Percentiles rank a stretch among this genome's conserved stretches.
Conservation (phyloP, 768 basidiomycete genomes). For the Strobilomyces confusus region DNA sequence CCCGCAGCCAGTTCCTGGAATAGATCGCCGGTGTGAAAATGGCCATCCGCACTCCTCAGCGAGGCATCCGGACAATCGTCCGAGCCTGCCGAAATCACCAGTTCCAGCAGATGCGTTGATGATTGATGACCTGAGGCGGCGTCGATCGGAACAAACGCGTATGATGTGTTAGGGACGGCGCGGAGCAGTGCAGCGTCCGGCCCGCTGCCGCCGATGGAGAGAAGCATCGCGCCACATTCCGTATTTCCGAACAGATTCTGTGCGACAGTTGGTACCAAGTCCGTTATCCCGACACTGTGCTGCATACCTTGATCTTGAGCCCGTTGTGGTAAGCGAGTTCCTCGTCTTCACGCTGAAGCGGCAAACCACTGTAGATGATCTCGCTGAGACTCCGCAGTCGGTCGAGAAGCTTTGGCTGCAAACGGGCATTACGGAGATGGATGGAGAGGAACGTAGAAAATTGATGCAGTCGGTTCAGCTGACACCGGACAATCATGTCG, state of each 20-base stretch:
- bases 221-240: slow-evolving; percentile 70
- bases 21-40: slow-evolving; percentile 81
- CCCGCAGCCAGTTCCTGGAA: slow-evolving; percentile 62
- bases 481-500: slow-evolving; percentile 56
- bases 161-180: slow-evolving; percentile 58
- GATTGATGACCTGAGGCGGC: slow-evolving; percentile 47
- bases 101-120: slow-evolving; percentile 55
- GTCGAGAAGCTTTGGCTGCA: slow-evolving; percentile 56
- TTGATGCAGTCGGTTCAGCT: slow-evolving; percentile 72
- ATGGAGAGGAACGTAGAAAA: slow-evolving; percentile 65
- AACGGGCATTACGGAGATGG: slow-evolving; percentile 58
- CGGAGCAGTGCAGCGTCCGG: slow-evolving; percentile 49
- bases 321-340: slow-evolving; percentile 64
- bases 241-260: slow-evolving; percentile 82
- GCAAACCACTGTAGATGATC: slow-evolving; percentile 61
- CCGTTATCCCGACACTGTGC: slow-evolving; percentile 11
- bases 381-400: slow-evolving; percentile 57
- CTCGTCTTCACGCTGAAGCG: slow-evolving; percentile 64
- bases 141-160: slow-evolving; percentile 61
- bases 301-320: slow-evolving; percentile 57
- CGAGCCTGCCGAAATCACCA: slow-evolving; percentile 66
- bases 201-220: slow-evolving; percentile 53
- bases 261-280: slow-evolving; percentile 20
- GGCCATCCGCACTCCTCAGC: slow-evolving; percentile 57
- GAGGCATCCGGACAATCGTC: slow-evolving; percentile 63